These are phyloP conservation scores for Magnaporthiopsis rhizophila DNA, from an alignment of 2,329 filamentous ascomycete species.

Conservation along the genomic window DNA sequence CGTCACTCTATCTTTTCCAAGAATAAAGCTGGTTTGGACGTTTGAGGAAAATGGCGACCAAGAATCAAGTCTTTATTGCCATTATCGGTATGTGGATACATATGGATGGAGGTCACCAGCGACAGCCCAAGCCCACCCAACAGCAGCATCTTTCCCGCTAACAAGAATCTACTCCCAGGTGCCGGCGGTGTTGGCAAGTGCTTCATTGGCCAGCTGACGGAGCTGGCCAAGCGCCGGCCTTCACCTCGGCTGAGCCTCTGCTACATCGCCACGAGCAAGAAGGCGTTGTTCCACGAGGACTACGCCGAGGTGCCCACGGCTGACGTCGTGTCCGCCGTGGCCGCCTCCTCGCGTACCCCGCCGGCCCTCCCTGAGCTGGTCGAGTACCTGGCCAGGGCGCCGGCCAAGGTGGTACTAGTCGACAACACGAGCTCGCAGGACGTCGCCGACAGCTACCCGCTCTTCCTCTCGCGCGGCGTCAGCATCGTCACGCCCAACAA, in stretches of 20 bases:
- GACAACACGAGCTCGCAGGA: conserved; percentile 94
- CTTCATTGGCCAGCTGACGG: conserved; percentile 76
- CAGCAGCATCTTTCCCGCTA: not conserved
- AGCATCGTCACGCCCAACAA: conserved; percentile 96
- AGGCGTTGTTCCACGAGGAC: conserved; percentile 66
- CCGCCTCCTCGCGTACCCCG: conserved; percentile 54
- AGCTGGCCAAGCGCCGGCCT: conserved; percentile 57
- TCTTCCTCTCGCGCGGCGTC: conserved; percentile 72
- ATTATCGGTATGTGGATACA: conserved; percentile 34
- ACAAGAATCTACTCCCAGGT: conserved; percentile 45
- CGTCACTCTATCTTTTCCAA: not conserved
- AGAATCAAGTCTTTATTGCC: conserved; percentile 43
- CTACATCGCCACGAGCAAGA: conserved; percentile 79
- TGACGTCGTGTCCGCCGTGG: conserved; percentile 51
- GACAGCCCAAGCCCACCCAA: not conserved
- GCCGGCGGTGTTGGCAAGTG: conserved; percentile 87
- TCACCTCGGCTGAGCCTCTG: conserved; percentile 67
- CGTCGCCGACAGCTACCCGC: conserved; percentile 75
- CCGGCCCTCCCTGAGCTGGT: conserved; percentile 62
- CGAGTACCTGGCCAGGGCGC: conserved; percentile 69
- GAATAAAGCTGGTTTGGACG: not conserved
- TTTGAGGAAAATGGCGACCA: conserved; percentile 28
- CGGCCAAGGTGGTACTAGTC: conserved; percentile 72
- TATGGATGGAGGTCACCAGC: not conserved
- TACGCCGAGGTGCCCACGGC: conserved; percentile 58